Evolutionary conservation across 2,329 filamentous ascomycete genomes (phyloP), one percentile per base, ranked within the genome.

Genomic region (Orbilia quercus): DNA sequence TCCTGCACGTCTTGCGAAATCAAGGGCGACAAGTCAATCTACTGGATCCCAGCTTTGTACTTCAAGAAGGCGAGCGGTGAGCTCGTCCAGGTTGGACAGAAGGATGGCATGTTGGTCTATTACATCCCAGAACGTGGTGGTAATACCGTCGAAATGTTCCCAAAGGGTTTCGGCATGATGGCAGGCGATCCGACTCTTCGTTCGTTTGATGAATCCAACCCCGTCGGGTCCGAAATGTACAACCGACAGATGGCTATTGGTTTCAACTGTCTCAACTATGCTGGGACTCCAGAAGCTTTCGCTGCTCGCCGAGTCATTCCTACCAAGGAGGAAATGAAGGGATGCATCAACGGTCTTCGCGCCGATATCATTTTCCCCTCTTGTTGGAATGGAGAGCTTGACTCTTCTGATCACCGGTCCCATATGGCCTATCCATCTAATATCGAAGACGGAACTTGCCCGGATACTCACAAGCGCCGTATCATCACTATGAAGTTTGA

Each of bases 251-350:
- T 93, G 74, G 91, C 93, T 7, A 78, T 97, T 25, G 94, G 95
- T 2, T 96, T 96, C 86, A 98, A 98, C 84, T 98, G 95, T 82
- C 82, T 99, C 73, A 89, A 98, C 86, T 97, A 97, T 79, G 78
- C 77, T 31, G 83, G 81, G 22, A 77, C 81, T 0, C 83, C 90
- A 1, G 92, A 96, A 80, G 85, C 85, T 1, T 90, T 92, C 12
- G 85, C 96, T 36, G 90, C 88, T 80, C 91, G 93, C 76, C 93
- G 96, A 81, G 88, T 87, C 79, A 78, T 97, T 77, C 93, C 94
- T 0, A 86, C 89, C 0, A 65, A 59, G 77, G 96, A 96, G 84
- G 84, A 96, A 36, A 92, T 97, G 79, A 85, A 84, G 62, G 88
- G 94, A 81, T 98, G 94, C 82, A 82, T 82, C n/a, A 85, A 96